Evolutionary conservation across 2,329 filamentous ascomycete genomes (phyloP).

Genomic region (Colletotrichum eremochloae): DNA sequence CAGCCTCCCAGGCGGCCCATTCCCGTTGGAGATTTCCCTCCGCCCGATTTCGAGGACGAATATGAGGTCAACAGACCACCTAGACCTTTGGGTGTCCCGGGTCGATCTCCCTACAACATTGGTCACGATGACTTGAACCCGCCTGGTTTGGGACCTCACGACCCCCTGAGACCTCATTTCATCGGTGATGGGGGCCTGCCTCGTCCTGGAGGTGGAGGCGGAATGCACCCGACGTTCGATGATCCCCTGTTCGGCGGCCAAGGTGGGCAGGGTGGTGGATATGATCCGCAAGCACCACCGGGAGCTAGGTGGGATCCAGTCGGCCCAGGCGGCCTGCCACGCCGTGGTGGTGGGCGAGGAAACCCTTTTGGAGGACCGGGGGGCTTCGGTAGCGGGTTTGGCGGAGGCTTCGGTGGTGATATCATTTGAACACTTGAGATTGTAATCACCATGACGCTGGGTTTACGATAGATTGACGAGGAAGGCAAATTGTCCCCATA

Average conservation of each 20-base stretch:
- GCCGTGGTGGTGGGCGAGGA: constrained; percentile 54
- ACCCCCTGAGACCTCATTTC: constrained; percentile 80
- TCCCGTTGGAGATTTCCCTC: constrained; percentile 81
- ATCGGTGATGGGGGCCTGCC: constrained; percentile 72
- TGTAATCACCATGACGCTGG: background rate
- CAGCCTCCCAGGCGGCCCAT: constrained; percentile 69
- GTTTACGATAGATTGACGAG: background rate
- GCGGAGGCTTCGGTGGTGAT: constrained; percentile 51
- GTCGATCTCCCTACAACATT: constrained; percentile 74
- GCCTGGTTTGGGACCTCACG: constrained; percentile 84
- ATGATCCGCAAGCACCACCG: constrained; percentile 83
- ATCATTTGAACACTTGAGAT: constrained; percentile 26
- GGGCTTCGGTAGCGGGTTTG: constrained; percentile 52
- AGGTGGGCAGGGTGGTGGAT: constrained; percentile 56
- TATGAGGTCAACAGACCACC: constrained; percentile 82
- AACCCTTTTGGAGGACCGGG: constrained; percentile 55
- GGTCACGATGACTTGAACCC: constrained; percentile 92
- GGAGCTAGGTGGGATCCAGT: constrained; percentile 94
- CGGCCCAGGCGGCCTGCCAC: constrained; percentile 73
- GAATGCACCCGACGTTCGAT: constrained; percentile 97
- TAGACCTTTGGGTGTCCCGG: constrained; percentile 57
- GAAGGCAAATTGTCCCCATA: background rate
- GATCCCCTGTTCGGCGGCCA: constrained; percentile 84
- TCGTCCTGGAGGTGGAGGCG: constrained; percentile 73
- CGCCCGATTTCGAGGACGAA: constrained; percentile 94